Base-by-base conservation (phyloP, 1,284 basidiomycete species). In the Sanghuangporus baumii region DNA sequence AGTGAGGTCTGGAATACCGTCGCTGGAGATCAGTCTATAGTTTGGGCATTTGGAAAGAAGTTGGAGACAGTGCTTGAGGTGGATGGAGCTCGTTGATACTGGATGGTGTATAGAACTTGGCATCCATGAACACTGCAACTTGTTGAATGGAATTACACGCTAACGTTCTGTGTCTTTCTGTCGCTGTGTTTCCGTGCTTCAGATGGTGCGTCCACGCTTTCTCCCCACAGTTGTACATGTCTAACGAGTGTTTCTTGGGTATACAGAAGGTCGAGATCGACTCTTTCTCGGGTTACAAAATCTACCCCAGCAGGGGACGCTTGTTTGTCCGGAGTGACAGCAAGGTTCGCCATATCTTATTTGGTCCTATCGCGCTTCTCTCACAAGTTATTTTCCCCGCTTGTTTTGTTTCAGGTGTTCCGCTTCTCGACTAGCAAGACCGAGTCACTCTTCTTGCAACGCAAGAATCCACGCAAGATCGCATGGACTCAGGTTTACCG, bases 381-480 rank as follows among this genome's bases (percentile, higher is more conserved):
- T 43, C 47, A 23, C 26, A 3, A 31, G 2, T 31, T 31, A 1
- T 34, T 26, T 50, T 34, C 54, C 40, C 20, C 50, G 50, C 60
- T 43, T 56, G 48, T 59, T 38, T 55, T 31, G 16, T 20, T 54
- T 7, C 72, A 96, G 93, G 86, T 94, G 74, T 96, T 96, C 89
- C 93, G 94, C 75, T 96, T 96, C 78, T 81, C 88, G 71, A 83
- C 77, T 74, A 90, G 91, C 69, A 97, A 97, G 88, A 91, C 87
- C 75, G 86, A 96, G 72, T 98, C 96, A 66, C 91, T 99, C 70
- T 99, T 99, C 91, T 83, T 94, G 67, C 97, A 99, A 80, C 93
- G 96, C 82, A 99, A 99, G 85, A 99, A 99, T 86, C 96, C 97
- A 62, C 93, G 96, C 76, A 98, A 99, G 89, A 95, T 99, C 79